A percentile compares a stretch with the other conserved stretches of the same genome.
Conservation (phyloP, 1,284 basidiomycete species). For the Neonothopanus nambi region DNA sequence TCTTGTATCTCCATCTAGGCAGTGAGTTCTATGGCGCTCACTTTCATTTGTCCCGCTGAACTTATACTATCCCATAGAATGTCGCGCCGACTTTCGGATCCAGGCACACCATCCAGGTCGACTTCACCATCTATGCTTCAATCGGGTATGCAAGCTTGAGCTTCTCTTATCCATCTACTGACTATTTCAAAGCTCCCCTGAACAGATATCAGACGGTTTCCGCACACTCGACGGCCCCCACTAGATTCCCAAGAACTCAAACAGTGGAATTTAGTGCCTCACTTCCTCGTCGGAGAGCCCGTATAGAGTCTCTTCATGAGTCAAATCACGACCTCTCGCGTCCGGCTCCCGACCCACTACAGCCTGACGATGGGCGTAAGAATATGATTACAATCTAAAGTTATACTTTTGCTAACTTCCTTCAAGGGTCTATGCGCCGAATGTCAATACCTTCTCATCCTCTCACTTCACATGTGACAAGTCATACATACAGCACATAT, state of each 20-base stretch:
- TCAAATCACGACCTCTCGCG: neutral
- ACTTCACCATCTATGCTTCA: slow-evolving; percentile 3
- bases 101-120: slow-evolving; percentile 32
- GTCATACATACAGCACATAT: slow-evolving; percentile 20
- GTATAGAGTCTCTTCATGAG: slow-evolving; percentile 6
- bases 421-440: slow-evolving; percentile 25
- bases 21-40: no score
- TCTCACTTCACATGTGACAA: slow-evolving; percentile 21
- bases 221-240: slow-evolving; percentile 11
- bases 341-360: slow-evolving; percentile 14
- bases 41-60: neutral
- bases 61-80: slow-evolving; percentile 1
- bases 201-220: slow-evolving; percentile 36
- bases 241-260: slow-evolving; percentile 44
- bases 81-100: slow-evolving; percentile 40
- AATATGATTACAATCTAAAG: neutral
- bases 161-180: slow-evolving; percentile 8
- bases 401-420: slow-evolving; percentile 2
- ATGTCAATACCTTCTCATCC: slow-evolving; percentile 17
- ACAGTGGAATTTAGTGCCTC: slow-evolving; percentile 58
- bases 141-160: slow-evolving; percentile 24
- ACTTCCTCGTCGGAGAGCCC: slow-evolving; percentile 16
- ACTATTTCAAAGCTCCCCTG: slow-evolving; percentile 24
- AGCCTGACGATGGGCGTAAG: slow-evolving; percentile 27
- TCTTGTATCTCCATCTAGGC: no score